Evolutionary conservation across 495 filamentous ascomycete species (phyloP).

Genomic region (Melanomma pulvis-pyrius): DNA sequence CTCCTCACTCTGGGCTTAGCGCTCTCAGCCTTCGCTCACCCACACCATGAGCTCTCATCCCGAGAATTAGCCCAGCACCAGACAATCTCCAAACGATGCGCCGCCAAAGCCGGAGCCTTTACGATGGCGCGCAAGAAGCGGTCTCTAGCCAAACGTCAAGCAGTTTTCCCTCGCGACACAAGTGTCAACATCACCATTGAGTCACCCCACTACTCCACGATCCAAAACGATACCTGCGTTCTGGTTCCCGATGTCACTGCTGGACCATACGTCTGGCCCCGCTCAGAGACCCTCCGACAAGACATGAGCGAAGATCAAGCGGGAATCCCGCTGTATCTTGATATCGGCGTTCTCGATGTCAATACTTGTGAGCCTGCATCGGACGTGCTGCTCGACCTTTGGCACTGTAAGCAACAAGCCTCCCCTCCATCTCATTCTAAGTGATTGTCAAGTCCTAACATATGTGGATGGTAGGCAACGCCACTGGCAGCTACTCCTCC

Average conservation of each 20-base stretch:
- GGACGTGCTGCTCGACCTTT: neutral
- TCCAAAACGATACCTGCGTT: neutral
- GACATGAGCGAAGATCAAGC: neutral
- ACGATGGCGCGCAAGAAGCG: neutral
- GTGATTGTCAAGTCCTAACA: too few relatives aligned
- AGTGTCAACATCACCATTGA: neutral
- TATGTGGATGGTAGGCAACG: neutral
- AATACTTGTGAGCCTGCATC: neutral
- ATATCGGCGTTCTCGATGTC: neutral
- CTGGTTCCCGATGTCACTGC: neutral
- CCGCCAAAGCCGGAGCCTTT: neutral
- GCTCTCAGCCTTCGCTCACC: neutral
- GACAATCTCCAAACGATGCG: neutral
- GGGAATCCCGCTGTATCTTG: neutral
- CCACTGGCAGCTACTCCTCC: neutral
- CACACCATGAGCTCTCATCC: neutral
- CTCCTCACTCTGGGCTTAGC: neutral
- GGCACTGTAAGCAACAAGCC: neutral
- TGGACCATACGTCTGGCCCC: neutral
- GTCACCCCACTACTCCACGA: neutral
- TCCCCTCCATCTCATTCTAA: neutral
- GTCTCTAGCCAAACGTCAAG: neutral
- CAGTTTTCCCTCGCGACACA: neutral
- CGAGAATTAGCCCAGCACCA: neutral
- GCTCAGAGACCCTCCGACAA: neutral